These are phyloP conservation scores for Sugiyamaella paludigena DNA, from an alignment of 1,139 yeast genomes.

Conservation along the genomic window DNA sequence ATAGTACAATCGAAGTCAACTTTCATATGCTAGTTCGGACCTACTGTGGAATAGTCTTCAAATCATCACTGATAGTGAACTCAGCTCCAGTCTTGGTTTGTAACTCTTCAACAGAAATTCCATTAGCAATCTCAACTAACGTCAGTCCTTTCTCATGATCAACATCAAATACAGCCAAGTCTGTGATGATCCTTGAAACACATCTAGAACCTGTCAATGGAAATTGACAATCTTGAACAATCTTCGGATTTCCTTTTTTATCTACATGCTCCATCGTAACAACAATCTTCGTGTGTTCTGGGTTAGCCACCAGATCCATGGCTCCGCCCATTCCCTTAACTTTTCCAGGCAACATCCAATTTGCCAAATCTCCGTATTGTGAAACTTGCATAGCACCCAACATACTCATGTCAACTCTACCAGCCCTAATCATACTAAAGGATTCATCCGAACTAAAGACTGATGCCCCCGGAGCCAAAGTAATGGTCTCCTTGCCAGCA, in stretches of 20 bases:
- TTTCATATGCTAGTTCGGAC: too few species aligned
- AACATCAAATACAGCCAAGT: slow-evolving; percentile 47
- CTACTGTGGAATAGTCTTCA: slow-evolving; percentile 24
- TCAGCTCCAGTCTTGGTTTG: slow-evolving; percentile 41
- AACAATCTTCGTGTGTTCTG: slow-evolving; percentile 43
- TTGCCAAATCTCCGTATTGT: slow-evolving; percentile 45
- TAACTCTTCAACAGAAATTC: slow-evolving; percentile 41
- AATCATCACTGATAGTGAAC: slow-evolving; percentile 38
- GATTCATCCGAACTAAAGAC: slow-evolving; percentile 48
- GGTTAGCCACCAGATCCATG: slow-evolving; percentile 50
- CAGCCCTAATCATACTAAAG: slow-evolving; percentile 48
- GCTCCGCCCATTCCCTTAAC: slow-evolving; percentile 53
- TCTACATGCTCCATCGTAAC: slow-evolving; percentile 48
- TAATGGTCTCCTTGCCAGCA: slow-evolving; percentile 49
- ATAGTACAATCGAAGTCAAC: too few species aligned
- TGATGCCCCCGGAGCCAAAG: slow-evolving; percentile 44
- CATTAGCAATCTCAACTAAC: slow-evolving; percentile 42
- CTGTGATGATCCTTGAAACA: slow-evolving; percentile 47
- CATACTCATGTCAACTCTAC: slow-evolving; percentile 43
- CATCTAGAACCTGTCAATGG: slow-evolving; percentile 47
- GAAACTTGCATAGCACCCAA: slow-evolving; percentile 49
- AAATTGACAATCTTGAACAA: slow-evolving; percentile 42
- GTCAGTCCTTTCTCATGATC: slow-evolving; percentile 39
- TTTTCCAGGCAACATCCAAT: slow-evolving; percentile 49
- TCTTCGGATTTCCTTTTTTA: slow-evolving; percentile 46